A percentile compares a stretch with the other conserved stretches of the same genome.
Evolutionary conservation across 2,329 filamentous ascomycete genomes (phyloP).

Genomic region (Nemania bipapillata): DNA sequence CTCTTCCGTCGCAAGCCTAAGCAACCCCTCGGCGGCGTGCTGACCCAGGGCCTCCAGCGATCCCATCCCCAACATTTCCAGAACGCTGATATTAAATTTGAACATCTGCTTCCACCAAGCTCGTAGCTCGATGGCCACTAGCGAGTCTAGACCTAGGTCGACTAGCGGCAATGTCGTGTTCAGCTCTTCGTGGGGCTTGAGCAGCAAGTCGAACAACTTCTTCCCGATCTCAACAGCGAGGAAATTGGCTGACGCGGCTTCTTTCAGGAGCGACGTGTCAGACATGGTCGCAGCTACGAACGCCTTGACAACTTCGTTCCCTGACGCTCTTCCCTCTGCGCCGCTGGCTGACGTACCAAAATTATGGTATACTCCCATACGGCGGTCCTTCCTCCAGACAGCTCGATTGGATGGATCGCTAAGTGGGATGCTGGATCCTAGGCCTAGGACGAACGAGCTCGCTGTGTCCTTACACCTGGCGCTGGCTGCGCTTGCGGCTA

Average conservation of each 20-base stretch:
- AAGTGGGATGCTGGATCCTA: not conserved
- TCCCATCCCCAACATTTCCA: constrained; percentile 7
- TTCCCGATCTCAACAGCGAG: too few relatives aligned
- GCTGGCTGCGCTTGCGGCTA: not conserved
- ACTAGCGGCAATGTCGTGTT: not conserved
- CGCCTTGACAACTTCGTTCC: too few relatives aligned
- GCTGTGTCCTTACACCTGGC: too few relatives aligned
- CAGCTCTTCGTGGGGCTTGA: not conserved
- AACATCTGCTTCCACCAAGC: constrained; percentile 10
- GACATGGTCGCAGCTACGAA: too few relatives aligned
- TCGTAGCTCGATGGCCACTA: constrained; percentile 9
- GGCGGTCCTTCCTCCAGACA: not conserved
- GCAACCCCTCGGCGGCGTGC: too few relatives aligned
- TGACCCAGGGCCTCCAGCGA: too few relatives aligned
- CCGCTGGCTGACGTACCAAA: not conserved
- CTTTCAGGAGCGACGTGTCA: too few relatives aligned
- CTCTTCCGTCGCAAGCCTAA: too few relatives aligned
- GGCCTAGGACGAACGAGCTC: not conserved
- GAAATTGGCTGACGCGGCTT: too few relatives aligned
- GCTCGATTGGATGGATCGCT: not conserved
- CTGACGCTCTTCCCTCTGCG: too few relatives aligned
- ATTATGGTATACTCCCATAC: constrained; percentile 5
- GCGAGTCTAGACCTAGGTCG: constrained; percentile 6
- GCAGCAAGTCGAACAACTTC: not conserved
- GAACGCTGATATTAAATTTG: not conserved